A percentile compares a stretch with the other conserved stretches of the same genome.
phyloP scores from a whole-genome alignment of 257 asterid genomes.

The Oldenlandia corymbosa region DNA sequence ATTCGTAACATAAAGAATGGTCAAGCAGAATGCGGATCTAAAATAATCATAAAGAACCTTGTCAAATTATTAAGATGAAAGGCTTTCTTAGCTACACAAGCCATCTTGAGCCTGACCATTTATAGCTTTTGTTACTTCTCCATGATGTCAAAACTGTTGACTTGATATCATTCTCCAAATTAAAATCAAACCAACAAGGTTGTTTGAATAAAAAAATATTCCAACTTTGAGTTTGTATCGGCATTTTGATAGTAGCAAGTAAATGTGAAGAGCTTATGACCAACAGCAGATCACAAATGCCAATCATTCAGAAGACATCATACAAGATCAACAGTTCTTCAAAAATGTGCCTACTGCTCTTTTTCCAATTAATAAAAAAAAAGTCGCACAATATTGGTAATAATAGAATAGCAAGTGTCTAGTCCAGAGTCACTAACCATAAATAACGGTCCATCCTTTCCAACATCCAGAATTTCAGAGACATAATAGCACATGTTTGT shows the following conservation, averaged over 20 bases:
- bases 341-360: too few species aligned
- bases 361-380: too few species aligned
- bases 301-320: not conserved
- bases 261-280: too few species aligned
- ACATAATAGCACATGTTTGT: constrained; percentile 62
- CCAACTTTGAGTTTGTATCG: not conserved
- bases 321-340: not conserved
- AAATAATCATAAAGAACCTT: not conserved
- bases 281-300: not conserved
- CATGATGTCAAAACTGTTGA: not conserved
- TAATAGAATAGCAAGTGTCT: not conserved
- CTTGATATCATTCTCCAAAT: not conserved
- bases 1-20: constrained; percentile 1
- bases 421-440: constrained; percentile 46
- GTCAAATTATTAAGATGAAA: not conserved
- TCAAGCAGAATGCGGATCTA: not conserved
- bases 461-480: constrained; percentile 82
- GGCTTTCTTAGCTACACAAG: not conserved
- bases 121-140: not conserved
- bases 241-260: not conserved
- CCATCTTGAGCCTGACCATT: not conserved
- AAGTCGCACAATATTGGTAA: not conserved
- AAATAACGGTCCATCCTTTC: constrained; percentile 70
- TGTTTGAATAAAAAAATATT: not conserved
- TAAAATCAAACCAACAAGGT: not conserved